Evolutionary conservation across 169 alveolate species (phyloP).

Genomic region (Plasmodium adleri): DNA sequence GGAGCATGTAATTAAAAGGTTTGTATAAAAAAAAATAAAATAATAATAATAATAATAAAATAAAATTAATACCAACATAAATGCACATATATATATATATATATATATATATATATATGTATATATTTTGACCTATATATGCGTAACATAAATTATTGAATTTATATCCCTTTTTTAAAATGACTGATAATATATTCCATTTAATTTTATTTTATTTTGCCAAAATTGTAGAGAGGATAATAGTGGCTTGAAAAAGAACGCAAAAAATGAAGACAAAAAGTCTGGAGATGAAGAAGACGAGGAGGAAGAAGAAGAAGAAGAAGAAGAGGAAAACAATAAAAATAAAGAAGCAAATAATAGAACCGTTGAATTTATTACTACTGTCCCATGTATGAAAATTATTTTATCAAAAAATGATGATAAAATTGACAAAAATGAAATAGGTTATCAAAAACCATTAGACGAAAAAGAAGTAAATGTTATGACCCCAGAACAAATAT

Average conservation of each 20-base stretch:
- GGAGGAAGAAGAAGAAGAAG: slow-evolving; percentile 43
- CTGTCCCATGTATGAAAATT: slow-evolving; percentile 73
- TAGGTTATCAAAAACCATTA: slow-evolving; percentile 70
- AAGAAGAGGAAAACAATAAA: slow-evolving; percentile 29
- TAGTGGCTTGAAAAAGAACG: slow-evolving; percentile 16
- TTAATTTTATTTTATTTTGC: background rate
- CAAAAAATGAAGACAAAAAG: slow-evolving; percentile 30
- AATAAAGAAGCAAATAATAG: slow-evolving; percentile 44
- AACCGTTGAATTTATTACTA: slow-evolving; percentile 56
- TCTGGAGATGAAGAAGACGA: slow-evolving; percentile 15
- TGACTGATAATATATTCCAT: background rate
- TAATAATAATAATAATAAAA: background rate
- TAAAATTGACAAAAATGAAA: slow-evolving; percentile 43
- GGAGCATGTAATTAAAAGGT: slow-evolving; percentile 67
- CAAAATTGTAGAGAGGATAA: slow-evolving; percentile 26
- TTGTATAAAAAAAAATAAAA: background rate
- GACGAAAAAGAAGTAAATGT: slow-evolving; percentile 63
- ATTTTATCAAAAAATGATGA: slow-evolving; percentile 60
- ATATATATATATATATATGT: background rate
- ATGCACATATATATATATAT: background rate
- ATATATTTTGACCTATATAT: no score
- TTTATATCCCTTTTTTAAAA: no score
- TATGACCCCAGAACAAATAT: slow-evolving; percentile 65
- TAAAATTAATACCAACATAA: background rate
- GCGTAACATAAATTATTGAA: no score